Percentiles rank a stretch among this genome's conserved stretches.
Evolutionary conservation across 805 yeast species (phyloP).

Genomic region (Kuraishia floccosa): DNA sequence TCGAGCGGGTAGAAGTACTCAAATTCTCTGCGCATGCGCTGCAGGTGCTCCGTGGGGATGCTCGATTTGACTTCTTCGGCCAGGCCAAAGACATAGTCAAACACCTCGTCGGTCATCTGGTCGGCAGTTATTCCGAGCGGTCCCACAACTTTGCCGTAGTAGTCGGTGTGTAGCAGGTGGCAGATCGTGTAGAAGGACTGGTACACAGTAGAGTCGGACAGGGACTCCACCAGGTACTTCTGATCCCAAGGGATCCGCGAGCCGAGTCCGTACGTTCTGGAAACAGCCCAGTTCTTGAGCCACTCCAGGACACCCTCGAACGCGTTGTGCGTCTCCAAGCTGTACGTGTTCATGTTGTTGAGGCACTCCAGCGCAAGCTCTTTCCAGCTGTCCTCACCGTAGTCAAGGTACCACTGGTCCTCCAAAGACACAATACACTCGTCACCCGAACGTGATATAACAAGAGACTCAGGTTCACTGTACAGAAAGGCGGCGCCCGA

Average conservation of each 20-base stretch:
- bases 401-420: constrained; percentile 97
- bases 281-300: constrained; percentile 97
- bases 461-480: constrained; percentile 87
- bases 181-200: constrained; percentile 90
- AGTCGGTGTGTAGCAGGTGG: constrained; percentile 79
- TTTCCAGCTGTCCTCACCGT: constrained; percentile 93
- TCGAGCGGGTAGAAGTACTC: constrained; percentile 96
- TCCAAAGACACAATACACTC: constrained; percentile 93
- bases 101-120: constrained; percentile 86
- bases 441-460: constrained; percentile 93
- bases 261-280: constrained; percentile 94
- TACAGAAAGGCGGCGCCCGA: constrained; percentile 77
- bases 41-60: constrained; percentile 58
- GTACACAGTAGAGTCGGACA: constrained; percentile 92
- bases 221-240: constrained; percentile 83
- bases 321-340: constrained; percentile 78
- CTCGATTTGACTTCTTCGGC: constrained; percentile 42
- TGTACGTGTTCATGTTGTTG: constrained; percentile 62
- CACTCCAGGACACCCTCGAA: constrained; percentile 92
- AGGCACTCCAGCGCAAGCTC: constrained; percentile 71
- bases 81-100: constrained; percentile 80
- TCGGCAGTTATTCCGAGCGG: constrained; percentile 65
- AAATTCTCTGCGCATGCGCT: constrained; percentile 80
- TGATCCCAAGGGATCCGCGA: constrained; percentile 96
- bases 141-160: constrained; percentile 70